Percentiles rank a stretch among this genome's conserved stretches.
These are phyloP conservation scores for Blastobotrys elegans DNA, from an alignment of 1,139 yeast genomes.

Conservation along the genomic window DNA sequence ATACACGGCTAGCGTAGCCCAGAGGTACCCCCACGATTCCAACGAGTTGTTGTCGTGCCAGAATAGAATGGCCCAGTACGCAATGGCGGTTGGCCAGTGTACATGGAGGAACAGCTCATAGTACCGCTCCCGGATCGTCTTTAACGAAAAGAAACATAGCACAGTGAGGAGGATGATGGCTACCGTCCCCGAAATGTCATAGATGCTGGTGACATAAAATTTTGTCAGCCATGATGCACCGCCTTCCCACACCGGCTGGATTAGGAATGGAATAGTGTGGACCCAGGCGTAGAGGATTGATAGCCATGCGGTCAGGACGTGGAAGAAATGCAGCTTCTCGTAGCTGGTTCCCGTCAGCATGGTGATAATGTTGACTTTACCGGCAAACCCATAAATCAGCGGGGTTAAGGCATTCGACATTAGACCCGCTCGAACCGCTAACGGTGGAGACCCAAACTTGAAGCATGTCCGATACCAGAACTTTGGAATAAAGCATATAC, in stretches of 20 bases:
- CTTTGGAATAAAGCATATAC: slow-evolving; percentile 47
- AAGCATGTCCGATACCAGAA: slow-evolving; percentile 52
- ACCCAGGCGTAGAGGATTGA: slow-evolving; percentile 47
- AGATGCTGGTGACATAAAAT: slow-evolving; percentile 17
- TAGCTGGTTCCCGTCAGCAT: slow-evolving; percentile 58
- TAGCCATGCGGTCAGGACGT: slow-evolving; percentile 52
- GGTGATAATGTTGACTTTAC: slow-evolving; percentile 56
- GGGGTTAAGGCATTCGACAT: slow-evolving; percentile 52
- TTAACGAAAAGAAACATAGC: slow-evolving; percentile 46
- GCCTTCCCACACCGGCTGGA: slow-evolving; percentile 48
- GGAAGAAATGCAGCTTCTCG: slow-evolving; percentile 54
- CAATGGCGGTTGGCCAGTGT: slow-evolving; percentile 58
- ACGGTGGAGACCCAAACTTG: slow-evolving; percentile 64
- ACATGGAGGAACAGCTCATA: slow-evolving; percentile 53
- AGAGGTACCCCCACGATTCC: slow-evolving; percentile 45
- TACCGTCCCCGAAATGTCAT: slow-evolving; percentile 33
- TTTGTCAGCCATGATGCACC: slow-evolving; percentile 33
- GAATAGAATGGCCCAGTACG: slow-evolving; percentile 47
- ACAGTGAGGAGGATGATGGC: slow-evolving; percentile 46
- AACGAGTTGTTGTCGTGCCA: slow-evolving; percentile 45
- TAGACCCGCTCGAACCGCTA: slow-evolving; percentile 56
- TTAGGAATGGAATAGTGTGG: slow-evolving; percentile 52
- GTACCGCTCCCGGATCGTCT: slow-evolving; percentile 40
- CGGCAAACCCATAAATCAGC: slow-evolving; percentile 53
- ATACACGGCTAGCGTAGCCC: slow-evolving; percentile 57